Conservation (phyloP, 495 filamentous ascomycete genomes). For the Cetradonia linearis region DNA sequence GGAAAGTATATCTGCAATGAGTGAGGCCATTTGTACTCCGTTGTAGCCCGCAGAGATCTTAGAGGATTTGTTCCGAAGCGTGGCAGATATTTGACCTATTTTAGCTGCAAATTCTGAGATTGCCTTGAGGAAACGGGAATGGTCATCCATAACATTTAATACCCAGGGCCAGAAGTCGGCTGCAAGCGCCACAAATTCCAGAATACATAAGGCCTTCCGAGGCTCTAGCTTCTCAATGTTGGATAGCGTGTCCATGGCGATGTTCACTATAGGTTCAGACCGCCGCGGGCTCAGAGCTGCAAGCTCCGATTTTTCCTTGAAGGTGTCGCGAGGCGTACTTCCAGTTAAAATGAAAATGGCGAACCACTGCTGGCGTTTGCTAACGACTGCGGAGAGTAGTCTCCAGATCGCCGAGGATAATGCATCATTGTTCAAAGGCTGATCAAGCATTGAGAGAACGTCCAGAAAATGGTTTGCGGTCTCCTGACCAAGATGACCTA, state of each 20-base stretch:
- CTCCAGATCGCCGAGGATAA: conserved; percentile 66
- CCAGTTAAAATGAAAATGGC: conserved; percentile 86
- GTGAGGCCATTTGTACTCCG: conserved; percentile 64
- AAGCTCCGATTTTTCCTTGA: conserved; percentile 45
- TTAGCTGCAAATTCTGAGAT: conserved; percentile 60
- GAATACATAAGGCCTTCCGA: conserved; percentile 55
- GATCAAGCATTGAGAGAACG: conserved; percentile 66
- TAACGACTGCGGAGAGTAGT: conserved; percentile 76
- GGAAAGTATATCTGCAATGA: conserved; percentile 78
- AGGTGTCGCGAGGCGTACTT: conserved; percentile 61
- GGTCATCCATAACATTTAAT: conserved; percentile 62
- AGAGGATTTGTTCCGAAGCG: conserved; percentile 32
- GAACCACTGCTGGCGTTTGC: conserved; percentile 90
- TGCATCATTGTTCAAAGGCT: conserved; percentile 51
- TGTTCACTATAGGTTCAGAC: conserved; percentile 56
- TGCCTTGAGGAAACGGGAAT: conserved; percentile 57
- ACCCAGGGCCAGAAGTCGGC: conserved; percentile 93
- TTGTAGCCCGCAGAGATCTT: conserved; percentile 42
- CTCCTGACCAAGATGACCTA: conserved; percentile 76
- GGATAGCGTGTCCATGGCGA: conserved; percentile 64
- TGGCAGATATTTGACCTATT: conserved; percentile 41
- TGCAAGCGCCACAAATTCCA: conserved; percentile 75
- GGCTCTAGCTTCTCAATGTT: conserved; percentile 54
- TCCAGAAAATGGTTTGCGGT: conserved; percentile 74
- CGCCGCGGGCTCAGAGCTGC: conserved; percentile 33